Conservation (phyloP, 129 eudicot genomes). For the Helianthus annuus region DNA sequence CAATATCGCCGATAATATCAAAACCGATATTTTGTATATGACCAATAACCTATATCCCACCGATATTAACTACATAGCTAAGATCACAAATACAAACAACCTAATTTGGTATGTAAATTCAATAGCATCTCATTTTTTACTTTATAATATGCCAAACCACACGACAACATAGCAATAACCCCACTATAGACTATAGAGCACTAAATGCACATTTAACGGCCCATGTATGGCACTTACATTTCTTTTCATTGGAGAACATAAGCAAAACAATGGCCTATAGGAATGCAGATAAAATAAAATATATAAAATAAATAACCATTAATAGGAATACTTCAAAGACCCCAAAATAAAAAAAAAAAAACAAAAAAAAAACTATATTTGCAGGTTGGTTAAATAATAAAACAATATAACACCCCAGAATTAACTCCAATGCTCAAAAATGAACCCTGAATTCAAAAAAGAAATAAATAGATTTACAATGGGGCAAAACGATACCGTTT, state of each 20-base stretch:
- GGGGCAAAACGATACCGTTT: conserved; percentile 17
- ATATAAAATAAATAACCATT: not conserved
- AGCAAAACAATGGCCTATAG: not conserved
- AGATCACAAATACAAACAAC: too few species aligned
- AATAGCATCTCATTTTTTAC: not conserved
- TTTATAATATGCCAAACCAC: not conserved
- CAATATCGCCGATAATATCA: too few species aligned
- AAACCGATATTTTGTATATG: too few species aligned
- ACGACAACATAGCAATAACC: conserved; percentile 18
- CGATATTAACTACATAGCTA: too few species aligned
- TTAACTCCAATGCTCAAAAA: conserved; percentile 18
- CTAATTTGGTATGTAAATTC: too few species aligned
- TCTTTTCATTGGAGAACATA: not conserved
- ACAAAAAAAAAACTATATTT: conserved; percentile 21
- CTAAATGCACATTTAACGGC: conserved; percentile 3
- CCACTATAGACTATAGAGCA: not conserved
- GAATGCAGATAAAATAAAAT: not conserved
- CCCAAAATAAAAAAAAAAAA: not conserved
- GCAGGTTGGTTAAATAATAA: conserved; percentile 22
- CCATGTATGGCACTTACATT: conserved; percentile 6
- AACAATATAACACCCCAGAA: conserved; percentile 20
- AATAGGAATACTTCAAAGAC: not conserved
- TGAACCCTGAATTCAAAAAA: conserved; percentile 5
- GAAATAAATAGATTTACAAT: not conserved
- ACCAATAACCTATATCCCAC: too few species aligned